Evolutionary conservation across 805 yeast species (phyloP).

Genomic region (Candida takata): DNA sequence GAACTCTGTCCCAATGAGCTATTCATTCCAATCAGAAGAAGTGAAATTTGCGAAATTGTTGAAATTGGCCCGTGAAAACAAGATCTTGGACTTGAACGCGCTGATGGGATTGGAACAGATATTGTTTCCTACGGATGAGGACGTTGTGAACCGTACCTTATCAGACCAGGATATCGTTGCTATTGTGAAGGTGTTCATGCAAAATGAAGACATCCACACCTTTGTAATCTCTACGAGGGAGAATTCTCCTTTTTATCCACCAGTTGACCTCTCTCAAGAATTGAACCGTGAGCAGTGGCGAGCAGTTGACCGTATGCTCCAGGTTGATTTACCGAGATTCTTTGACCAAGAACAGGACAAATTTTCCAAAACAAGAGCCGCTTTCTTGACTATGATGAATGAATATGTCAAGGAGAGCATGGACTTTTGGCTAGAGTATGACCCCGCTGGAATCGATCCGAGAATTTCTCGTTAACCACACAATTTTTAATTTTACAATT

Average conservation of each 20-base stretch:
- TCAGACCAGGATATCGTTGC: constrained; percentile 29
- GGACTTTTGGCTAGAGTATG: constrained; percentile 7
- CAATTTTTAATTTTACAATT: no score
- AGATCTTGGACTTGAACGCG: constrained; percentile 4
- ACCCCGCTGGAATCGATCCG: no score
- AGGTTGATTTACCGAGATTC: constrained; percentile 10
- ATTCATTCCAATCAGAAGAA: constrained; percentile 11
- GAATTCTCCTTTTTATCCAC: no score
- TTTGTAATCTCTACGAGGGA: neutral
- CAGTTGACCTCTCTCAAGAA: no score
- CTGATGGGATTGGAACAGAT: constrained; percentile 23
- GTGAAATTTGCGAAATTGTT: constrained; percentile 9
- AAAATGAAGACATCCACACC: neutral
- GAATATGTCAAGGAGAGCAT: constrained; percentile 14
- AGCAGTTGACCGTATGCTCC: constrained; percentile 7
- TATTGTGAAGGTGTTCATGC: constrained; percentile 4
- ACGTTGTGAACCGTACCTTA: constrained; percentile 25
- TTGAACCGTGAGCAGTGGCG: constrained; percentile 4
- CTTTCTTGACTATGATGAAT: constrained; percentile 13
- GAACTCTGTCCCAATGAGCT: neutral
- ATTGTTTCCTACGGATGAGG: constrained; percentile 32
- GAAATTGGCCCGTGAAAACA: constrained; percentile 8
- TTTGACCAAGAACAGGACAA: constrained; percentile 5
- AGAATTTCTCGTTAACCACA: no score
- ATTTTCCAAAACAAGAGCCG: constrained; percentile 11